phyloP scores from a whole-genome alignment of 495 filamentous ascomycete species.

The Penicillium soppii region DNA sequence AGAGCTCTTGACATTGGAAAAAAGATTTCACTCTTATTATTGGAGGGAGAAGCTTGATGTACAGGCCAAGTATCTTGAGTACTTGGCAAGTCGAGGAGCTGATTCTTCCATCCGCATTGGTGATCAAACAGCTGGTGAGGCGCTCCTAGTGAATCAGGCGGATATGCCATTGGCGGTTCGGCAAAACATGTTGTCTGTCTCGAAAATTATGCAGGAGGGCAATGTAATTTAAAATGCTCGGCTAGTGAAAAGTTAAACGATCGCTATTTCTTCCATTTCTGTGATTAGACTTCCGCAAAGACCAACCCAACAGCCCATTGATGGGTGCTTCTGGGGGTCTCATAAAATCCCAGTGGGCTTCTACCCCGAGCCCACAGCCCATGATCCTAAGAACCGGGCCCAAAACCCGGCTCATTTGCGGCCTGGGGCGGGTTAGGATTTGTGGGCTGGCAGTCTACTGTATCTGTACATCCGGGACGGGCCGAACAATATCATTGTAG shows the following conservation, averaged over 20 bases:
- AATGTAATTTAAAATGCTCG: slow-evolving; percentile 1
- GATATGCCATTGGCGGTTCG: background rate
- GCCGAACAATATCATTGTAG: too few relatives aligned
- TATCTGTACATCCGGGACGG: too few relatives aligned
- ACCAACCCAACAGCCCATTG: too few relatives aligned
- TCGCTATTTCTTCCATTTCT: background rate
- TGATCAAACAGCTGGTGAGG: background rate
- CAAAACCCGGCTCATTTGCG: too few relatives aligned
- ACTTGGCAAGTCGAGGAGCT: background rate
- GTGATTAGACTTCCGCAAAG: too few relatives aligned
- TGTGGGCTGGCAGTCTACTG: too few relatives aligned
- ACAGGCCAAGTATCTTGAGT: background rate
- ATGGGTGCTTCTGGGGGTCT: too few relatives aligned
- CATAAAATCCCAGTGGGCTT: too few relatives aligned
- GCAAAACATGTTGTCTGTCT: background rate
- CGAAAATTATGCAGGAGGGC: background rate
- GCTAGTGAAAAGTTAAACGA: background rate
- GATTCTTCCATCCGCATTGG: slow-evolving; percentile 1
- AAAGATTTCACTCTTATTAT: background rate
- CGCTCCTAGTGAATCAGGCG: background rate
- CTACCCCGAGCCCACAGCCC: too few relatives aligned
- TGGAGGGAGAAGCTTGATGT: background rate
- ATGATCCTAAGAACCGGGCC: too few relatives aligned
- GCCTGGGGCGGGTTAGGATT: too few relatives aligned
- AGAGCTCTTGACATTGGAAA: background rate